phyloP scores from a whole-genome alignment of 2,329 filamentous ascomycete genomes.

The Fusarium ambrosium region DNA sequence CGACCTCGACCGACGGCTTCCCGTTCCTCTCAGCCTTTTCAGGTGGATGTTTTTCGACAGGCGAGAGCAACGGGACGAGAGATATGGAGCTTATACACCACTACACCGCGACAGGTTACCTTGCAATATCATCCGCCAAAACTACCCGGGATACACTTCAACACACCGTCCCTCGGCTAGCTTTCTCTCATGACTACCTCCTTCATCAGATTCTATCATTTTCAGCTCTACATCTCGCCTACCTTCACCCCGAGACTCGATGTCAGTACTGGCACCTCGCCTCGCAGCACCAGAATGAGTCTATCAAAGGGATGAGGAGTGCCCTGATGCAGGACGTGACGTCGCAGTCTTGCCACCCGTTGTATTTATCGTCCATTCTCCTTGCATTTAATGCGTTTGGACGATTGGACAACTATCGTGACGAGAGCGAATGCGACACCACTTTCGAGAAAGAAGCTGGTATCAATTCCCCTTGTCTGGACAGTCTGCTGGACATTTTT shows the following conservation, averaged over 20 bases:
- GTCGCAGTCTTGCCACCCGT: neutral
- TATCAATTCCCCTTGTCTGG: neutral
- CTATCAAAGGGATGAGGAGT: neutral
- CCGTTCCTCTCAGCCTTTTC: neutral
- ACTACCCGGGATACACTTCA: neutral
- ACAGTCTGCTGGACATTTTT: neutral
- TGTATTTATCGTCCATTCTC: neutral
- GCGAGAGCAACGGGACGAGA: neutral
- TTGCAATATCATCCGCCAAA: neutral
- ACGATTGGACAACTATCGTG: neutral
- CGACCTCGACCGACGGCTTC: neutral
- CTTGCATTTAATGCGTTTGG: neutral
- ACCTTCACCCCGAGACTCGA: neutral
- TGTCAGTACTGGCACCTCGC: neutral
- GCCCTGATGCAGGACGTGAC: neutral
- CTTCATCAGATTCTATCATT: neutral
- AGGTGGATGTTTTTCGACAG: neutral
- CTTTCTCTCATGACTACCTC: neutral
- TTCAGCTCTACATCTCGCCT: neutral
- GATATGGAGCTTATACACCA: neutral
- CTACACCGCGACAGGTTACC: neutral
- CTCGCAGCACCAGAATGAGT: neutral
- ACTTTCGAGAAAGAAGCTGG: neutral
- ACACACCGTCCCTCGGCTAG: neutral
- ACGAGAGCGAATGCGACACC: neutral